A percentile compares a stretch with the other conserved stretches of the same genome.
phyloP scores from a whole-genome alignment of 257 asterid genomes.

The Capsicum baccatum region DNA sequence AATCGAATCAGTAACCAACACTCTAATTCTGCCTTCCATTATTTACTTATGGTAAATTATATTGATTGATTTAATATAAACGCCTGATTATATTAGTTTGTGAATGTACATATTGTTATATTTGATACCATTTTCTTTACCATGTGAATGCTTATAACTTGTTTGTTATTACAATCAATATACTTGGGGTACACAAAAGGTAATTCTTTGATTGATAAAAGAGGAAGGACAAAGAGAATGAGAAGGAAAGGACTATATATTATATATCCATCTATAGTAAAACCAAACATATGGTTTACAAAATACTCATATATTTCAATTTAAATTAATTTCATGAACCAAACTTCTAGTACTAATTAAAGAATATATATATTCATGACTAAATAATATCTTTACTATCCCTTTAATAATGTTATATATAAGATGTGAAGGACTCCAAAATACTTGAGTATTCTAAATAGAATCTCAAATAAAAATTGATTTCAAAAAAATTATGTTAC shows the following conservation, averaged over 20 bases:
- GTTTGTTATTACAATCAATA: neutral
- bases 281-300: neutral
- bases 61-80: no score
- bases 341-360: neutral
- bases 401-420: no score
- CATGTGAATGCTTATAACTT: neutral
- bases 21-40: no score
- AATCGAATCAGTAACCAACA: no score
- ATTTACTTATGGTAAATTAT: no score
- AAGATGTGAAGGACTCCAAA: no score
- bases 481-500: no score
- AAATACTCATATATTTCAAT: neutral
- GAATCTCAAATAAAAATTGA: no score
- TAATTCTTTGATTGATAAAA: neutral
- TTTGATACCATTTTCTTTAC: neutral
- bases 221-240: neutral
- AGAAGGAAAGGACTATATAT: neutral
- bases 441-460: no score
- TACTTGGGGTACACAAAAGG: neutral
- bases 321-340: neutral
- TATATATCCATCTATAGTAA: neutral
- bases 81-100: neutral
- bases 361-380: neutral
- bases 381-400: no score
- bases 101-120: neutral